Base-by-base conservation (phyloP, 129 eudicot species). In the Logfia minima region DNA sequence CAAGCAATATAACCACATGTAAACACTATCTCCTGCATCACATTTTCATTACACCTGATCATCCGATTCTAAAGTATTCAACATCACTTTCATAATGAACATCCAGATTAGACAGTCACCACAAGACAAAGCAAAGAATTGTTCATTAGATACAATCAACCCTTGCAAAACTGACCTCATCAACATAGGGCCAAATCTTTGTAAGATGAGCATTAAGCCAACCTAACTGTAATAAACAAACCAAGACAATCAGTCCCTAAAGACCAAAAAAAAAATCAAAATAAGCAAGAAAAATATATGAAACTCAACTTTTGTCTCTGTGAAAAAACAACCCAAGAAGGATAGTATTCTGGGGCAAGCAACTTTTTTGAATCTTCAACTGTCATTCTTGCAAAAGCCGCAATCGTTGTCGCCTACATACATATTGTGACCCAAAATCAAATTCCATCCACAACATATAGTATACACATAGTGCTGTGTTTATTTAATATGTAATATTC, bases 381-480 rank as follows among this genome's bases (percentile, higher is more conserved):
- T 21, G 99, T 94, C 99, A 94, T 91, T 72, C 93, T 91, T 2
- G 99, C 99, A 76, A 94, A 89, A 82, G 96, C 91, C 70, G 99
- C 97, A 51, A 94, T 76, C 4, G 93, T 89, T 18, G 80, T 66
- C 59, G 99, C 99, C 99, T 94, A 68, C 78, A 72, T 59, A 45
- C 53, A 75, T 8, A 71, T 13, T 67, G 59, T 29, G 72, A 59
- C 71, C 48, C 53, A 83, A 67, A 58, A 59, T 29, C 16, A 16
- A 79, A 80, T n/a, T 41, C 68, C 83, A 63, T 0, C 22, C 66
- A 31, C 60, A 55, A 59, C 11, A 52, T 24, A 74, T 26, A 59
- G 5, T 26, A 13, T 55, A 76, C 58, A 61, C 76, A 75, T 48
- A n/a, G n/a, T 45, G 23, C 34, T 37, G 9, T 10, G 29, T 31